phyloP scores from a whole-genome alignment of 768 basidiomycete species.

The Mycena albidolilacea region DNA sequence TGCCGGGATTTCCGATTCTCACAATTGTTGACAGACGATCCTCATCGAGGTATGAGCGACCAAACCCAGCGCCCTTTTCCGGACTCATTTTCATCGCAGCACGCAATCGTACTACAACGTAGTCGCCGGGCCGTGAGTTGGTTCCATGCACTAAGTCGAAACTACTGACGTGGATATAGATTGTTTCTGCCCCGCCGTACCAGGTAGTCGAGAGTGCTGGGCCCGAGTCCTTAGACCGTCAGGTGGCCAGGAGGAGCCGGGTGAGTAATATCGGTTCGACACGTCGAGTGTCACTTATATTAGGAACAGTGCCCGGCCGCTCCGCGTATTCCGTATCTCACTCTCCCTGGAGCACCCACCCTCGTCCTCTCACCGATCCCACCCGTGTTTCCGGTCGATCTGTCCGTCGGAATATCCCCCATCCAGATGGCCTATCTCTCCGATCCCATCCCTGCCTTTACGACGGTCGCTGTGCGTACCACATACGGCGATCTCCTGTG shows the following conservation, averaged over 20 bases:
- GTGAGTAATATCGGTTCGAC: background rate
- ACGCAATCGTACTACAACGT: background rate
- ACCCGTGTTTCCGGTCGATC: constrained; percentile 23
- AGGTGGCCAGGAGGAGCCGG: background rate
- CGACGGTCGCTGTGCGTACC: constrained; percentile 12
- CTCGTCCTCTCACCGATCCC: background rate
- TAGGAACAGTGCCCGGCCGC: constrained; percentile 17
- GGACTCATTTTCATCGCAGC: background rate
- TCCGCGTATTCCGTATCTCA: constrained; percentile 11
- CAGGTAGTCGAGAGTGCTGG: background rate
- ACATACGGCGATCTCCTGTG: background rate
- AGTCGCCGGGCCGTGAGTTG: background rate
- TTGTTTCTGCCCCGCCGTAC: background rate
- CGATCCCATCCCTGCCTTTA: background rate
- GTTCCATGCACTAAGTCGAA: background rate
- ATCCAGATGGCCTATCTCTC: background rate
- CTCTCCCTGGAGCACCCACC: constrained; percentile 1
- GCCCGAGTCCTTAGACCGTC: too few relatives aligned
- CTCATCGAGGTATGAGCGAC: background rate
- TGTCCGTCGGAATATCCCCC: background rate
- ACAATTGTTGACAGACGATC: background rate
- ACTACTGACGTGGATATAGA: background rate
- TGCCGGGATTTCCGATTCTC: background rate
- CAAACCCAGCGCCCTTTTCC: background rate
- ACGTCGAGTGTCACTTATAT: background rate